Conservation (phyloP, 345 rosid species). For the Brassica napus region DNA sequence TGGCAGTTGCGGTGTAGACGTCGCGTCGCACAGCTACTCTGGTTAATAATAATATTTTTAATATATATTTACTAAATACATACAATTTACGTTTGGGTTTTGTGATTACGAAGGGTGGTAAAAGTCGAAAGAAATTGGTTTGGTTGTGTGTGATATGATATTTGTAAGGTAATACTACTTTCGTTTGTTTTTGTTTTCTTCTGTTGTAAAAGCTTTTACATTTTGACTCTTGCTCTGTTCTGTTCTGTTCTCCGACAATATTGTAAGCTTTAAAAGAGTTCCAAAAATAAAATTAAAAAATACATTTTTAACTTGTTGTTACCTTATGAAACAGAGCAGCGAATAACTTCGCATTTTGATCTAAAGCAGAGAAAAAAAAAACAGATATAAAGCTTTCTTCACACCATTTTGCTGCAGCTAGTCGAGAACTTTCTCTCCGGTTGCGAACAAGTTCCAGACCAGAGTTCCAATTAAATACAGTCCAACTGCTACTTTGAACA, state of each 20-base stretch:
- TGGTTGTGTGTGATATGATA: slow-evolving; percentile 19
- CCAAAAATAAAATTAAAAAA: slow-evolving; percentile 4
- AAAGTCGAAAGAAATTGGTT: slow-evolving; percentile 19
- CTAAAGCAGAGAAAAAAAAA: background rate
- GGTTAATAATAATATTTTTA: slow-evolving; percentile 14
- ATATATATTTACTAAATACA: slow-evolving; percentile 13
- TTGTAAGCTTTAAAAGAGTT: slow-evolving; percentile 29
- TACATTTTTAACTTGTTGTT: slow-evolving; percentile 6
- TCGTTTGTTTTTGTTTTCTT: background rate
- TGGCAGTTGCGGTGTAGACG: slow-evolving; percentile 37
- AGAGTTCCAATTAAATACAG: slow-evolving; percentile 77
- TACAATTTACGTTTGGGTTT: slow-evolving; percentile 34
- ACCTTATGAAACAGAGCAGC: slow-evolving; percentile 27
- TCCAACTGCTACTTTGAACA: slow-evolving; percentile 85
- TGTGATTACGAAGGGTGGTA: slow-evolving; percentile 21
- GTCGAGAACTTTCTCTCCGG: slow-evolving; percentile 88
- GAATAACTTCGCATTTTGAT: slow-evolving; percentile 10
- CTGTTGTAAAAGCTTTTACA: slow-evolving; percentile 35
- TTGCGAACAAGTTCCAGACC: slow-evolving; percentile 87
- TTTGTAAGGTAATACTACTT: slow-evolving; percentile 5
- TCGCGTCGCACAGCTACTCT: background rate
- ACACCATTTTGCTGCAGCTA: slow-evolving; percentile 32
- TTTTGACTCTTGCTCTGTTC: slow-evolving; percentile 6
- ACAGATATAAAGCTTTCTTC: slow-evolving; percentile 3
- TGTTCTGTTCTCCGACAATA: too few species aligned